Conservation (phyloP, 140 eudicot species). For the Cichorium intybus region DNA sequence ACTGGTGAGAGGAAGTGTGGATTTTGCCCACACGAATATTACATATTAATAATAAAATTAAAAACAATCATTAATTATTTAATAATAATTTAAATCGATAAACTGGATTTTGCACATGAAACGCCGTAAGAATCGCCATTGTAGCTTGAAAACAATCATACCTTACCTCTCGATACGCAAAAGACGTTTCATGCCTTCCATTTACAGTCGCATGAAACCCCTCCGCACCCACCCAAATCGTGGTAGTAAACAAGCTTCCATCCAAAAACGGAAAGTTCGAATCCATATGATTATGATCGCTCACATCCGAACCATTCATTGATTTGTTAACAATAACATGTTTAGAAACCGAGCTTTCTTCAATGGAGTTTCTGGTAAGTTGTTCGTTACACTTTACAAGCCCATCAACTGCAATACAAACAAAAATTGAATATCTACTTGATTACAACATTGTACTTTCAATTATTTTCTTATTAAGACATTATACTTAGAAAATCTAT, state of each 20-base stretch:
- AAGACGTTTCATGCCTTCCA: conserved; percentile 94
- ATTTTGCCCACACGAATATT: too few relatives aligned
- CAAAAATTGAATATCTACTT: background rate
- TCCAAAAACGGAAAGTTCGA: conserved; percentile 70
- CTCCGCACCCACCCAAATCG: conserved; percentile 80
- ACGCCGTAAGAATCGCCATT: background rate
- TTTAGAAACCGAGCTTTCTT: conserved; percentile 40
- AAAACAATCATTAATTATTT: too few relatives aligned
- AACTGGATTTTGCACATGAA: too few relatives aligned
- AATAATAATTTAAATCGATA: too few relatives aligned
- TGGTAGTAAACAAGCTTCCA: conserved; percentile 72
- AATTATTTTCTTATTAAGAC: too few relatives aligned
- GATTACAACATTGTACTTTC: background rate
- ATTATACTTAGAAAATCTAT: too few relatives aligned
- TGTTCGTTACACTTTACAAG: conserved; percentile 64
- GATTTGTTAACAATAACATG: conserved; percentile 31
- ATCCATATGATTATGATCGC: conserved; percentile 47
- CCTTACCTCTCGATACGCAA: conserved; percentile 74
- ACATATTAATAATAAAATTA: too few relatives aligned
- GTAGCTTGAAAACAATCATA: conserved; percentile 11
- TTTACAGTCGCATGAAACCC: conserved; percentile 91
- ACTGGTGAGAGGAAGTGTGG: too few relatives aligned
- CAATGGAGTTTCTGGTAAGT: conserved; percentile 40
- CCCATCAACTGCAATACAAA: conserved; percentile 74
- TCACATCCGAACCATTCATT: conserved; percentile 45